A percentile compares a stretch with the other conserved stretches of the same genome.
phyloP scores from a whole-genome alignment of 768 basidiomycete genomes.

The Russula lepida region DNA sequence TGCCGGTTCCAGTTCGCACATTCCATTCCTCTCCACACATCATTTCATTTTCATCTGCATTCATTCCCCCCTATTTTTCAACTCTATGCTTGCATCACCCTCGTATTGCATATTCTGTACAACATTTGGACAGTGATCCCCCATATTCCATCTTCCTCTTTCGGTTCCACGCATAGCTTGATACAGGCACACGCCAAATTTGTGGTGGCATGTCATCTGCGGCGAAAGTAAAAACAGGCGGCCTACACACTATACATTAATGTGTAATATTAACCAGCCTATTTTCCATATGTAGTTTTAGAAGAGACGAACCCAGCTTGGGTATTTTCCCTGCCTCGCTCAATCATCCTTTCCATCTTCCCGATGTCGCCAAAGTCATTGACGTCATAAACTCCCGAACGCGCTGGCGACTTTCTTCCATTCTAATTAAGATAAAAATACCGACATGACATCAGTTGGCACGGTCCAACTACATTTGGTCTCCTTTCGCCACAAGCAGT shows the following conservation, averaged over 20 bases:
- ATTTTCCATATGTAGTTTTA: not conserved
- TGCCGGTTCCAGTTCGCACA: not conserved
- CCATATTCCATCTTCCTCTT: not conserved
- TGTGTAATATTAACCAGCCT: conserved; percentile 6
- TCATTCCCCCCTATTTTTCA: not conserved
- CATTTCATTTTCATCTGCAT: conserved; percentile 5
- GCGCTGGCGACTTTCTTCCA: no score
- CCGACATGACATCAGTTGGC: no score
- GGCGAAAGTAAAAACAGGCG: not conserved
- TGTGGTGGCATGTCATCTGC: conserved; percentile 4
- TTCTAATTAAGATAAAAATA: no score
- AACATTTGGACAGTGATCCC: conserved; percentile 8
- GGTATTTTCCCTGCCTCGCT: no score
- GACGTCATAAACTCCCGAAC: no score
- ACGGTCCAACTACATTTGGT: no score
- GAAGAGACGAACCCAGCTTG: not conserved
- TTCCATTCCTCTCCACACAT: conserved; percentile 10
- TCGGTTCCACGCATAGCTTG: conserved; percentile 1
- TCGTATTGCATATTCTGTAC: conserved; percentile 13
- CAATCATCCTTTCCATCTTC: no score
- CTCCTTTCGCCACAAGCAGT: no score
- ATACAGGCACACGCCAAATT: not conserved
- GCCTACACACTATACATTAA: conserved; percentile 6
- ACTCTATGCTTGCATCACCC: conserved; percentile 17
- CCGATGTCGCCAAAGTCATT: no score